A percentile compares a stretch with the other conserved stretches of the same genome.
phyloP scores from a whole-genome alignment of 208 protist genomes.

The Leptomonas seymouri region DNA sequence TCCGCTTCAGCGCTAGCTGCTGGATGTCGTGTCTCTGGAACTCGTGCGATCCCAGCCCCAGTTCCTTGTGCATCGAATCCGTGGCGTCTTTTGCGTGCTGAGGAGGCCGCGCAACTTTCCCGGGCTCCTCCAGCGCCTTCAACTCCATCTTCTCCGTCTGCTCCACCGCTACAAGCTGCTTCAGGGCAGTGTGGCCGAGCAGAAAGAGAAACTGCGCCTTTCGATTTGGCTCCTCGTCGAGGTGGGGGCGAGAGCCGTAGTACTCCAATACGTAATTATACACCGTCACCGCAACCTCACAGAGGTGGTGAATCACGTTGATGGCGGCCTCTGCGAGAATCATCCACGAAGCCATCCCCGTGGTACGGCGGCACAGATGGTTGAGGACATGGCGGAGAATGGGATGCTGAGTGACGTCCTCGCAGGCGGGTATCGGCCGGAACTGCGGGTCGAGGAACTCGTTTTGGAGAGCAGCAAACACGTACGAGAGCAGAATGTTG shows the following conservation, averaged over 20 bases:
- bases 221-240: conserved; percentile 36
- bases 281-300: conserved; percentile 68
- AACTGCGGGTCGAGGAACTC: conserved; percentile 76
- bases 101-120: conserved; percentile 5
- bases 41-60: conserved; percentile 83
- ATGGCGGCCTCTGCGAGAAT: conserved; percentile 71
- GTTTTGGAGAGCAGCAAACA: conserved; percentile 73
- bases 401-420: conserved; percentile 50
- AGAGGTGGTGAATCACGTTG: conserved; percentile 76
- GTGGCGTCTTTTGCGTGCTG: conserved; percentile 26
- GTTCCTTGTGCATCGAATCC: conserved; percentile 88
- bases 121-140: conserved; percentile 66
- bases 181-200: conserved; percentile 77
- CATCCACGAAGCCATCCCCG: conserved; percentile 78
- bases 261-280: conserved; percentile 85
- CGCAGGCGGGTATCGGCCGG: conserved; percentile 51
- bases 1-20: conserved; percentile 70
- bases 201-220: conserved; percentile 79
- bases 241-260: conserved; percentile 26
- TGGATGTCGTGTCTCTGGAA: conserved; percentile 85
- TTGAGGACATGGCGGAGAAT: conserved; percentile 74
- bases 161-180: conserved; percentile 88
- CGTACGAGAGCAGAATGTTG: conserved; percentile 85
- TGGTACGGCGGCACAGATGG: conserved; percentile 83
- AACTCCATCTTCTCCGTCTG: conserved; percentile 73